Conservation (phyloP, 176 grass and related monocot genomes). For the Eragrostis nindensis region DNA sequence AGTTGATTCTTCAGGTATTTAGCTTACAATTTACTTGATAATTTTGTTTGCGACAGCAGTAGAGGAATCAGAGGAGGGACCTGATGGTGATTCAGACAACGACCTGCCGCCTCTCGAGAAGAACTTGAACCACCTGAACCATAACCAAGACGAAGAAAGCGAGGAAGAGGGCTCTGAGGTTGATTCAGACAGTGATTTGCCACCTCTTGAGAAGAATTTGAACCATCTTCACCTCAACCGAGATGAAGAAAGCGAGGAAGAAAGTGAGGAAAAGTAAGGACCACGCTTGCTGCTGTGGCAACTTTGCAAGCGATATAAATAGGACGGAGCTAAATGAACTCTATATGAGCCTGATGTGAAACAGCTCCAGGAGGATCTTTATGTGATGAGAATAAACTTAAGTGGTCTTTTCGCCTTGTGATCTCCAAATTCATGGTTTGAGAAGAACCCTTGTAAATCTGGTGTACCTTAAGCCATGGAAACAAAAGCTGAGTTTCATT, state of each 20-base stretch:
- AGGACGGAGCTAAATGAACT: background rate
- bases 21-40: background rate
- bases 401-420: background rate
- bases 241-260: constrained; percentile 62
- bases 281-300: background rate
- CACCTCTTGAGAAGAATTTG: constrained; percentile 85
- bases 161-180: constrained; percentile 50
- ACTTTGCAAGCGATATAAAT: background rate
- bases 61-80: constrained; percentile 43
- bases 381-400: constrained; percentile 12
- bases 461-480: background rate
- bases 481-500: background rate
- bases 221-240: constrained; percentile 63
- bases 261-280: constrained; percentile 42
- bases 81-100: constrained; percentile 72
- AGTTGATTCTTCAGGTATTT: background rate
- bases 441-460: background rate
- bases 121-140: constrained; percentile 81
- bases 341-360: background rate
- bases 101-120: constrained; percentile 83
- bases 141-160: constrained; percentile 55
- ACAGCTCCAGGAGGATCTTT: background rate
- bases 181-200: constrained; percentile 79
- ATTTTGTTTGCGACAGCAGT: constrained; percentile 30
- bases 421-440: background rate